These are phyloP conservation scores for Cutaneotrichosporon sp. DNA, from an alignment of 1,284 basidiomycete species.

Conservation along the genomic window DNA sequence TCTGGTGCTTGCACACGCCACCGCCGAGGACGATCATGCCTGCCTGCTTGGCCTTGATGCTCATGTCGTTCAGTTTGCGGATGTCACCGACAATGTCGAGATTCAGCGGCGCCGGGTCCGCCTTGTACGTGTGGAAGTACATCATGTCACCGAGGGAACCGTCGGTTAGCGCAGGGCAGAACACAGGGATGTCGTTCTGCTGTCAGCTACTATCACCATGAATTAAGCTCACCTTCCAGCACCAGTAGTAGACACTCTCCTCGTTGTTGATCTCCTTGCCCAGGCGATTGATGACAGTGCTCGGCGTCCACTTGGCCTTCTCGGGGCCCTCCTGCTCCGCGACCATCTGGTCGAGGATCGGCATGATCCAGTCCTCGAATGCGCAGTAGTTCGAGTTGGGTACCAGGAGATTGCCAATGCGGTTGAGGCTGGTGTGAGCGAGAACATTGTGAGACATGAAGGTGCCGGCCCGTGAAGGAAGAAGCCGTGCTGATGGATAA, in stretches of 20 bases:
- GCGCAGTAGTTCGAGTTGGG: slow-evolving; percentile 99
- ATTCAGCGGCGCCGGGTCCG: slow-evolving; percentile 70
- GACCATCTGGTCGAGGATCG: slow-evolving; percentile 89
- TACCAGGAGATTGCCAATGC: slow-evolving; percentile 96
- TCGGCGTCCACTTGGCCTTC: slow-evolving; percentile 75
- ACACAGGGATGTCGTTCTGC: slow-evolving; percentile 96
- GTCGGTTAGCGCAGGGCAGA: slow-evolving; percentile 97
- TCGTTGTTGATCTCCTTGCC: slow-evolving; percentile 97
- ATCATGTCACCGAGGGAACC: slow-evolving; percentile 99
- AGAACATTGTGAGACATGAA: background rate
- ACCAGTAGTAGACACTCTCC: slow-evolving; percentile 98
- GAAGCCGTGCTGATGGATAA: background rate
- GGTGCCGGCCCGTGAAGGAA: background rate
- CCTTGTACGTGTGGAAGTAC: slow-evolving; percentile 95
- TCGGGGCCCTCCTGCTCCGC: slow-evolving; percentile 67
- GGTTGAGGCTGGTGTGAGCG: slow-evolving; percentile 64
- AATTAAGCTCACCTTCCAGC: slow-evolving; percentile 76
- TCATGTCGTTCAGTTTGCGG: slow-evolving; percentile 83
- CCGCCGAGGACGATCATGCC: slow-evolving; percentile 99
- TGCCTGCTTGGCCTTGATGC: slow-evolving; percentile 84
- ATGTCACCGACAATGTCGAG: slow-evolving; percentile 97
- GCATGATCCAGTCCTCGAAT: slow-evolving; percentile 98
- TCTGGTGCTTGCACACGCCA: slow-evolving; percentile 99
- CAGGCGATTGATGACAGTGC: slow-evolving; percentile 82
- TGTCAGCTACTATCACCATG: slow-evolving; percentile 6